phyloP scores from a whole-genome alignment of 1,284 basidiomycete genomes.

The Fomitopsis pinicola region DNA sequence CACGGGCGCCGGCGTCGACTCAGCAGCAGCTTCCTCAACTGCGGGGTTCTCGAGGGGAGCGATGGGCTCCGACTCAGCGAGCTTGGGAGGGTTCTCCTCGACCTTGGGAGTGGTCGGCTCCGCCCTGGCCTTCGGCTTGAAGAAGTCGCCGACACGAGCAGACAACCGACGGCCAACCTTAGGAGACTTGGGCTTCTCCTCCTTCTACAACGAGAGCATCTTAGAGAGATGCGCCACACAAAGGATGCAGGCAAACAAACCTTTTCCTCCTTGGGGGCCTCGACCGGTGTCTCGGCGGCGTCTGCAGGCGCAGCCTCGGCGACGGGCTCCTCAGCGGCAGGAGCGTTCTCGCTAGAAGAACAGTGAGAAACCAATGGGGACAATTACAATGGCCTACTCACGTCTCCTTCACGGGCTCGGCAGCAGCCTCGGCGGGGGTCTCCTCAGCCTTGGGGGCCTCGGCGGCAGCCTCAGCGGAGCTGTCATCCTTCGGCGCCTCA shows the following conservation, averaged over 20 bases:
- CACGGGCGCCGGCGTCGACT: slow-evolving; percentile 29
- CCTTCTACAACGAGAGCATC: slow-evolving; percentile 32
- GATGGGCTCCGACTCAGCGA: slow-evolving; percentile 69
- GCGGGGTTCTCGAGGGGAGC: slow-evolving; percentile 75
- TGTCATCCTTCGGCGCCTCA: slow-evolving; percentile 36
- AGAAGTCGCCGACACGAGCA: slow-evolving; percentile 70
- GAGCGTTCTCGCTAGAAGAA: slow-evolving; percentile 40
- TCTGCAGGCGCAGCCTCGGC: slow-evolving; percentile 28
- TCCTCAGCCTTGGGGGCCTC: slow-evolving; percentile 27
- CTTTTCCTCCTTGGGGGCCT: slow-evolving; percentile 55
- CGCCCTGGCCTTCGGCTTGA: slow-evolving; percentile 72
- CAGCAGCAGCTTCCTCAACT: slow-evolving; percentile 29
- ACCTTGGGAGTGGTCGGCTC: slow-evolving; percentile 75
- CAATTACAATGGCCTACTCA: slow-evolving; percentile 26
- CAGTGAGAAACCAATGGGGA: slow-evolving; percentile 47
- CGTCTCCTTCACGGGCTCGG: slow-evolving; percentile 55
- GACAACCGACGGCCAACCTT: slow-evolving; percentile 78
- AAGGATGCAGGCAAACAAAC: slow-evolving; percentile 24
- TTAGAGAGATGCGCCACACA: not conserved
- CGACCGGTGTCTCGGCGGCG: slow-evolving; percentile 29
- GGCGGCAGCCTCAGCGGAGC: slow-evolving; percentile 13
- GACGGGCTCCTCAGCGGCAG: slow-evolving; percentile 30
- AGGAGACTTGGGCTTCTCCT: slow-evolving; percentile 39
- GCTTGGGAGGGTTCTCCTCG: slow-evolving; percentile 76
- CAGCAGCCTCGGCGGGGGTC: slow-evolving; percentile 31